Evolutionary conservation across 2,329 filamentous ascomycete genomes (phyloP), one percentile per base, ranked within the genome.

Genomic region (Xylaria sp.): DNA sequence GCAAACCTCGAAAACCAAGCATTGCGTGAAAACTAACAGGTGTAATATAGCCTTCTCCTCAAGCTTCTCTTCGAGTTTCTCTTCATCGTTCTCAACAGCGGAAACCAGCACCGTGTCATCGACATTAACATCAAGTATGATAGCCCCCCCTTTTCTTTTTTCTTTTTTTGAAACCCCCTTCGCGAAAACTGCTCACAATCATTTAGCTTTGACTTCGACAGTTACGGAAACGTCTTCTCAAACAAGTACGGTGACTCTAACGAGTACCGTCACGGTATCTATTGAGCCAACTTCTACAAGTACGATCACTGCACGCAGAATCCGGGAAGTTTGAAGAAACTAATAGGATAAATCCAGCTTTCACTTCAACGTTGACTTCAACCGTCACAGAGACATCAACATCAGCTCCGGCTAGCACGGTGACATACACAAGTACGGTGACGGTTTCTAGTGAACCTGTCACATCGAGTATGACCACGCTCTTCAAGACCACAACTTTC

Each of bases 381-480:
- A 61, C 59, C 8, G 23, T 53, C 5, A 60, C 58, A 3, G 10
- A 30, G 48, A 50, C 48, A 50, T 30, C 18, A 11, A 50, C 48
- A n/a, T 16, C 23, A 9, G 23, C 23, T 5, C 8, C 19, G 6
- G 18, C 9, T 35, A 55, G n/a, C 39, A 54, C 30, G 3, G 58
- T 42, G 4, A 46, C 42, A 47, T 44, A 18, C n/a, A 60, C 52
- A 44, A 16, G 35, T n/a, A 60, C 59, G 42, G 37, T 53, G 30
- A 60, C 52, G 34, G 42, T 58, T 9, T 52, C 52, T n/a, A 39
- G 23, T 8, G 34, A 18, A 16, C 9, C 37, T 34, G 23, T 23
- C 35, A 8, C 13, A 16, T 16, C 50, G 57, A 53, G 57, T 62
- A 59, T 39, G 47, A 30, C 44, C 50, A 6, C 51, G 5, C 23